Evolutionary conservation across 2,329 filamentous ascomycete species (phyloP).

Genomic region (Fusarium penzigii): DNA sequence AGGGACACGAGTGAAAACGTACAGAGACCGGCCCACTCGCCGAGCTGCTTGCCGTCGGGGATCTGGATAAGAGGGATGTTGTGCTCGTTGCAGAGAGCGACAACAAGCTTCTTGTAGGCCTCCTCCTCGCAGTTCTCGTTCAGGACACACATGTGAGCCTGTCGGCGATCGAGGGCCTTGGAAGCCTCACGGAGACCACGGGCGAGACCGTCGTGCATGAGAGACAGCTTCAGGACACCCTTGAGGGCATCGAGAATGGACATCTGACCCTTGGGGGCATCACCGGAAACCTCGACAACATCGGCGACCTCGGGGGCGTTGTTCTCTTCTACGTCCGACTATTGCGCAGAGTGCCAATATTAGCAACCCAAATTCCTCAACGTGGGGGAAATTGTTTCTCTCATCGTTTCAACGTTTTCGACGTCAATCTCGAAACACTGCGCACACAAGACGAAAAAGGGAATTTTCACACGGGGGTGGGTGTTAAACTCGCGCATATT

Average conservation of each 20-base stretch:
- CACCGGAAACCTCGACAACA: slow-evolving; percentile 95
- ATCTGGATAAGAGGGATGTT: slow-evolving; percentile 99
- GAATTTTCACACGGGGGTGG: too few species aligned
- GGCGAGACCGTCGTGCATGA: slow-evolving; percentile 99
- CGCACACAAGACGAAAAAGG: too few species aligned
- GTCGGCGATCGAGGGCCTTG: slow-evolving; percentile 97
- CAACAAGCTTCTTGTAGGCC: slow-evolving; percentile 99
- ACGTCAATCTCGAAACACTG: not conserved
- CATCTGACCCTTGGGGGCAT: slow-evolving; percentile 92
- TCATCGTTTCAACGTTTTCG: slow-evolving; percentile 1
- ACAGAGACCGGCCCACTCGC: slow-evolving; percentile 99
- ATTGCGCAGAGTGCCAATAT: slow-evolving; percentile 18
- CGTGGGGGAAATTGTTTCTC: slow-evolving; percentile 4
- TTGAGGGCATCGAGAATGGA: slow-evolving; percentile 97
- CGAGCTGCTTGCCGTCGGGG: slow-evolving; percentile 98
- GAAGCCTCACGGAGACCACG: slow-evolving; percentile 97
- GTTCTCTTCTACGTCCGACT: slow-evolving; percentile 99
- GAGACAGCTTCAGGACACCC: slow-evolving; percentile 96
- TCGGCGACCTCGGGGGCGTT: slow-evolving; percentile 78
- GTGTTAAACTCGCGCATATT: too few species aligned
- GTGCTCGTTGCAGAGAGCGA: slow-evolving; percentile 98
- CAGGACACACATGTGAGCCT: slow-evolving; percentile 99
- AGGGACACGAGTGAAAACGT: slow-evolving; percentile 49
- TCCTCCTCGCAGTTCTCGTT: slow-evolving; percentile 99
- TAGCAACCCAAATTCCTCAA: slow-evolving; percentile 20